phyloP scores from a whole-genome alignment of 1,284 basidiomycete genomes.

The Anthracocystis panici-leucophaei region DNA sequence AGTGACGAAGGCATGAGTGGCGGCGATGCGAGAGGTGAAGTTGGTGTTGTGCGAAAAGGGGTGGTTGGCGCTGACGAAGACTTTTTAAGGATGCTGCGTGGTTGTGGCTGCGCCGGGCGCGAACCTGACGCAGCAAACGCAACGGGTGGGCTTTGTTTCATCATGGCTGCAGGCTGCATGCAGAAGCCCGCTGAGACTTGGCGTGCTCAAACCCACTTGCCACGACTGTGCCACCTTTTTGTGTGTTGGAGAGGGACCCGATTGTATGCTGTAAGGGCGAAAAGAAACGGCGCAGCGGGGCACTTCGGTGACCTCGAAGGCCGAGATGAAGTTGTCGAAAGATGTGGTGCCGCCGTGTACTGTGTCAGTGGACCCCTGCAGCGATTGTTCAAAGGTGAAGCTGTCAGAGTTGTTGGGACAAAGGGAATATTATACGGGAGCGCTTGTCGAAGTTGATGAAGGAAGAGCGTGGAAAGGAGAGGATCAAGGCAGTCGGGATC shows the following conservation, averaged over 20 bases:
- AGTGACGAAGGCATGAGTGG: conserved; percentile 11
- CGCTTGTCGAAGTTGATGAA: background rate
- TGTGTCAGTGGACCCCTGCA: background rate
- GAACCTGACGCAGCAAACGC: conserved; percentile 18
- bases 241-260: background rate
- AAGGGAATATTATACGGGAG: too few species aligned
- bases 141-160: conserved; percentile 18
- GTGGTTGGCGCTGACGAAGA: conserved; percentile 9
- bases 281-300: background rate
- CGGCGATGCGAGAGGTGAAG: conserved; percentile 13
- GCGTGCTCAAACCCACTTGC: conserved; percentile 1
- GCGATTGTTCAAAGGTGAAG: background rate
- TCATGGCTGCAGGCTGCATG: conserved; percentile 17
- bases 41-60: background rate
- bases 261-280: background rate
- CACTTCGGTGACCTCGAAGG: background rate
- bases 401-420: background rate
- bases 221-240: background rate
- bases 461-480: background rate
- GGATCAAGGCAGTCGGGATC: background rate
- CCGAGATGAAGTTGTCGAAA: background rate
- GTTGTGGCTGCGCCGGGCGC: conserved; percentile 8
- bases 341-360: background rate
- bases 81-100: conserved; percentile 40
- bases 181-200: background rate